Conservation (phyloP, 176 grass and related monocot species). For the Luzula sylvatica region DNA sequence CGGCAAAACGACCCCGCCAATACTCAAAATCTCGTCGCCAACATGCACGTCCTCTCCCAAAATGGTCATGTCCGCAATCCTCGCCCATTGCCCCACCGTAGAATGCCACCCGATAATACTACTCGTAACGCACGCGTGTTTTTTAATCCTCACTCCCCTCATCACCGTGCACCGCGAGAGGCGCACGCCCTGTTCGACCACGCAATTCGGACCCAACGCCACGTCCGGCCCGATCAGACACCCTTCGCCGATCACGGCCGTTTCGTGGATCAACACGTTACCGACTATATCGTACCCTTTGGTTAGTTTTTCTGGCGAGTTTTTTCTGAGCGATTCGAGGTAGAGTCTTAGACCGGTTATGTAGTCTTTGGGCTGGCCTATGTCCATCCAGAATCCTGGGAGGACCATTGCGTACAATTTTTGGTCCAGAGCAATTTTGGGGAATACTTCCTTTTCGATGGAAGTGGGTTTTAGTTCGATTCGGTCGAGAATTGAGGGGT, state of each 20-base stretch:
- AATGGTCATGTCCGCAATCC: constrained; percentile 85
- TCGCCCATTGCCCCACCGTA: constrained; percentile 75
- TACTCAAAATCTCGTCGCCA: constrained; percentile 82
- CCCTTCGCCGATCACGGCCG: constrained; percentile 80
- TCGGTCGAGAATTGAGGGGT: constrained; percentile 76
- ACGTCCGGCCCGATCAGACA: constrained; percentile 95
- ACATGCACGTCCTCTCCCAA: constrained; percentile 92
- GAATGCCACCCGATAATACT: constrained; percentile 95
- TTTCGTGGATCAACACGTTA: constrained; percentile 76
- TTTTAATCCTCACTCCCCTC: constrained; percentile 64
- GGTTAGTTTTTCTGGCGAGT: constrained; percentile 39
- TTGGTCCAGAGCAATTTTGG: constrained; percentile 56
- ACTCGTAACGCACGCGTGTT: constrained; percentile 71
- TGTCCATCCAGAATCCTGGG: constrained; percentile 96
- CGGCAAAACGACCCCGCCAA: constrained; percentile 77
- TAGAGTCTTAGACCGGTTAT: constrained; percentile 78
- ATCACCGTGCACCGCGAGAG: constrained; percentile 72
- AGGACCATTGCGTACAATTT: constrained; percentile 73
- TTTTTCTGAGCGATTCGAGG: constrained; percentile 70
- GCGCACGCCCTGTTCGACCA: constrained; percentile 75
- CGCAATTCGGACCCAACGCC: constrained; percentile 63
- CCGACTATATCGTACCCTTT: constrained; percentile 51
- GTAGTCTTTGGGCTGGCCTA: constrained; percentile 78
- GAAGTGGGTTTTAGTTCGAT: constrained; percentile 84
- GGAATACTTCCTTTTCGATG: constrained; percentile 92